Evolutionary conservation across 768 basidiomycete genomes (phyloP).

Genomic region (Phaeotremella fagi): DNA sequence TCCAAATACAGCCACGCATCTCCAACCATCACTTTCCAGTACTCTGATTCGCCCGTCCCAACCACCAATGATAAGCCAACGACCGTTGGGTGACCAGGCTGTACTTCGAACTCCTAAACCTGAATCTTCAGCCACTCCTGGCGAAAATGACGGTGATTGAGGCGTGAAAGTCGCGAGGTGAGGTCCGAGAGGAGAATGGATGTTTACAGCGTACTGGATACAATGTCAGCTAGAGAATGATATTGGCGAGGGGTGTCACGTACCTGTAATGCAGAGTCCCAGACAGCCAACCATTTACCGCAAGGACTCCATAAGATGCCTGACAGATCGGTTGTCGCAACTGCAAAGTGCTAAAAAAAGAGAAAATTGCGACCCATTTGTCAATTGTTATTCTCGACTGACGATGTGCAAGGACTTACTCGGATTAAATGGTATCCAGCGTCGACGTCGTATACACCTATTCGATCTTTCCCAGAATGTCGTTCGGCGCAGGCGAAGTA

Average conservation of each 20-base stretch:
- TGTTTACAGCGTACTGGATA: slow-evolving; percentile 43
- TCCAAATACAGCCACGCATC: slow-evolving; percentile 35
- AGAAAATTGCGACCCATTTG: slow-evolving; percentile 3
- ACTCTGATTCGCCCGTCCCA: slow-evolving; percentile 77
- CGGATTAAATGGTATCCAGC: slow-evolving; percentile 31
- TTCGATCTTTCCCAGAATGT: slow-evolving; percentile 80
- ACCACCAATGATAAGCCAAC: slow-evolving; percentile 74
- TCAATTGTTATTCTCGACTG: neutral
- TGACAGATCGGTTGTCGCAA: slow-evolving; percentile 60
- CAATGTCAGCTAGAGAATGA: neutral
- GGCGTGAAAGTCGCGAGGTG: slow-evolving; percentile 35
- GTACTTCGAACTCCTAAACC: slow-evolving; percentile 75
- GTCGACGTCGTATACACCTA: slow-evolving; percentile 70
- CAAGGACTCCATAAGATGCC: slow-evolving; percentile 48
- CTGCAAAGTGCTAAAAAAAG: slow-evolving; percentile 66
- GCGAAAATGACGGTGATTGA: slow-evolving; percentile 26
- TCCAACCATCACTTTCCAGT: slow-evolving; percentile 43
- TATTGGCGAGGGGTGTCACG: slow-evolving; percentile 7
- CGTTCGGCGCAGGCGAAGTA: slow-evolving; percentile 83
- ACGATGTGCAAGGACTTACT: slow-evolving; percentile 18
- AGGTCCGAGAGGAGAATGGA: slow-evolving; percentile 46
- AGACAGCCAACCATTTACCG: slow-evolving; percentile 47
- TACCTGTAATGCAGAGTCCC: slow-evolving; percentile 45
- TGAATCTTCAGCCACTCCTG: slow-evolving; percentile 55
- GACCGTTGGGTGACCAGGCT: slow-evolving; percentile 80